Evolutionary conservation across 306 rosid species (phyloP), one percentile per base, ranked within the genome.

Genomic region (Mimosa pudica): DNA sequence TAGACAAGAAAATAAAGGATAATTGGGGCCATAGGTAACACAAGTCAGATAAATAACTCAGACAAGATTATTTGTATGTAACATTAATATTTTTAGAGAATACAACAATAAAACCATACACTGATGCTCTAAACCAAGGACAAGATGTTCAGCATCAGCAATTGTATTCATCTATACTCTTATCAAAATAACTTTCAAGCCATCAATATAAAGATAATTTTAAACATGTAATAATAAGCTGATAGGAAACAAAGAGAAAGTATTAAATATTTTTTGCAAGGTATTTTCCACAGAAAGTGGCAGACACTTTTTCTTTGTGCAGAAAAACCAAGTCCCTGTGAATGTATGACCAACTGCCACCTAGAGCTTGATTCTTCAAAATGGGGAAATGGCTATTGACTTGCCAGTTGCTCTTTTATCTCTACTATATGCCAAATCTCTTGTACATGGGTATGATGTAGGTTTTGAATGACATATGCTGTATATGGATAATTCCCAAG

Each of bases 51-150:
- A 80, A 74, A 55, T 75, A 38, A 38, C 42, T 85, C 82, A 79
- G 57, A 83, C 69, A 51, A 84, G 85, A 6, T 85, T 83, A 75
- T 71, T 85, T 82, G 71, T 81, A 82, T 89, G 74, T 81, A 88
- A 78, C 81, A 38, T 38, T 38, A 38, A 81, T 79, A 83, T 65
- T 97, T 94, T 91, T 72, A 83, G 64, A 81, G 48, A 70, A 77
- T 54, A 51, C 0, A 16, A 57, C 77, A 74, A 73, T 13, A 69
- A 48, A 48, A 48, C 17, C 52, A 20, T 24, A 70, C 55, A 62
- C 30, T 78, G 35, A 44, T 66, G 70, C 60, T 67, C 79, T 14
- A 77, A 41, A 54, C 66, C 44, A 76, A 7, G 70, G 79, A 71
- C n/a, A 35, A 44, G 74, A 61, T 76, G 16, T 70, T 61, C 32